A percentile compares a stretch with the other conserved stretches of the same genome.
These are phyloP conservation scores for Middelhovenomyces tepae DNA, from an alignment of 805 yeast species.

Conservation along the genomic window DNA sequence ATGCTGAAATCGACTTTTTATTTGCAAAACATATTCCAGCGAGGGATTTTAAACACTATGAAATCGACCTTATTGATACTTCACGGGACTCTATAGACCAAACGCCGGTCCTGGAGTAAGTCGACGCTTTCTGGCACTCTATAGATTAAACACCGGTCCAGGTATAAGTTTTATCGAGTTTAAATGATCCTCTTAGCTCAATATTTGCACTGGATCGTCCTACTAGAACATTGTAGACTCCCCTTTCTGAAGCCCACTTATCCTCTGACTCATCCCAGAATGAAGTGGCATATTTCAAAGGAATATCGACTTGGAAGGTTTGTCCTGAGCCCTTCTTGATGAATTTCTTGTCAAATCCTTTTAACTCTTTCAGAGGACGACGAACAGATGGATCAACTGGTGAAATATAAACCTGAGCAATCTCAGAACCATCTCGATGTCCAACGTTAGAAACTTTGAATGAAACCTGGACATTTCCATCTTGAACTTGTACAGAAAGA, in stretches of 20 bases:
- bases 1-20: constrained; percentile 50
- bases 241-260: constrained; percentile 44
- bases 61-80: too few species aligned
- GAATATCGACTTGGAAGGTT: constrained; percentile 30
- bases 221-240: constrained; percentile 32
- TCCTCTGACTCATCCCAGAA: constrained; percentile 41
- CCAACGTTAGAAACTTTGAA: constrained; percentile 45
- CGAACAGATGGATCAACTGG: constrained; percentile 28
- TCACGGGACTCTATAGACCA: too few species aligned
- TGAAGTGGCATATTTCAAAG: constrained; percentile 44
- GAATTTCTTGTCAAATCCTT: constrained; percentile 43
- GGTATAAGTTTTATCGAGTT: too few species aligned
- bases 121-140: too few species aligned
- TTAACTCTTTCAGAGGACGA: constrained; percentile 53
- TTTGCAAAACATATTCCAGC: constrained; percentile 31
- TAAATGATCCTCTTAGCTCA: too few species aligned
- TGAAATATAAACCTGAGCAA: constrained; percentile 44
- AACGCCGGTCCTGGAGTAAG: too few species aligned
- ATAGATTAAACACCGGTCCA: too few species aligned
- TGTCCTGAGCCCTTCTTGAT: constrained; percentile 37
- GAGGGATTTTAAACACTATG: too few species aligned
- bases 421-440: constrained; percentile 39
- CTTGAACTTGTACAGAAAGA: constrained; percentile 28
- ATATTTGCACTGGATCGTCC: constrained; percentile 9
- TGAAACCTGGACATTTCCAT: constrained; percentile 30